Conservation (phyloP, 1,284 basidiomycete genomes). For the Athelia sp. region DNA sequence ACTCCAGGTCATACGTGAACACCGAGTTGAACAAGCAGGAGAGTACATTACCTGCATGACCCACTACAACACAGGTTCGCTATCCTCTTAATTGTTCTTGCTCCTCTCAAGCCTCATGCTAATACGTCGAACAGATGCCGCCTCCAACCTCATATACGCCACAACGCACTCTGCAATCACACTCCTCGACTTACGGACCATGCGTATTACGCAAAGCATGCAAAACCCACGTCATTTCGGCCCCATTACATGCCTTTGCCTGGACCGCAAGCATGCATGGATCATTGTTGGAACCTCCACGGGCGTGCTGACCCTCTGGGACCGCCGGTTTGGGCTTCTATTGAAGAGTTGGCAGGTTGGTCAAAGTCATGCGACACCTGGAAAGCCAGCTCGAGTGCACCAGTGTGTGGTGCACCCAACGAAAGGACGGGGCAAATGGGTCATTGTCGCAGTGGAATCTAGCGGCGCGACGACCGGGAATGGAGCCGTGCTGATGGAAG, state of each 20-base stretch:
- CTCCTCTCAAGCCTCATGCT: neutral
- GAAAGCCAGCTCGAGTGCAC: slow-evolving; percentile 53
- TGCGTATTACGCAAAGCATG: slow-evolving; percentile 73
- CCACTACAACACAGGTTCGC: slow-evolving; percentile 70
- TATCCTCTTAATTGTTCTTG: neutral
- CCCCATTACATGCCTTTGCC: slow-evolving; percentile 79
- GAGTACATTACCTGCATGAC: slow-evolving; percentile 77
- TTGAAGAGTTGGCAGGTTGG: slow-evolving; percentile 84
- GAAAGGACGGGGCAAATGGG: slow-evolving; percentile 84
- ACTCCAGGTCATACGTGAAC: slow-evolving; percentile 72
- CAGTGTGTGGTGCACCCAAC: slow-evolving; percentile 80
- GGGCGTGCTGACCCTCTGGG: slow-evolving; percentile 87
- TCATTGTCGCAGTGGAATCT: slow-evolving; percentile 76
- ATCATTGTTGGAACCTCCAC: slow-evolving; percentile 81
- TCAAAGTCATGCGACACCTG: slow-evolving; percentile 37
- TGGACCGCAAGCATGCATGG: slow-evolving; percentile 84
- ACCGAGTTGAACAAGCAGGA: slow-evolving; percentile 60
- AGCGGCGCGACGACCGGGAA: neutral
- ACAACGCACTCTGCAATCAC: slow-evolving; percentile 79
- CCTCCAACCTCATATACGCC: slow-evolving; percentile 77
- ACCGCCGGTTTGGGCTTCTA: slow-evolving; percentile 88
- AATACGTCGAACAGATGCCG: slow-evolving; percentile 39
- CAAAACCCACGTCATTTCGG: slow-evolving; percentile 85
- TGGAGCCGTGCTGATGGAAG: slow-evolving; percentile 55
- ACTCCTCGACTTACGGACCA: slow-evolving; percentile 83